Base-by-base conservation (phyloP, 805 yeast species). In the Yamadazyma sp. region DNA sequence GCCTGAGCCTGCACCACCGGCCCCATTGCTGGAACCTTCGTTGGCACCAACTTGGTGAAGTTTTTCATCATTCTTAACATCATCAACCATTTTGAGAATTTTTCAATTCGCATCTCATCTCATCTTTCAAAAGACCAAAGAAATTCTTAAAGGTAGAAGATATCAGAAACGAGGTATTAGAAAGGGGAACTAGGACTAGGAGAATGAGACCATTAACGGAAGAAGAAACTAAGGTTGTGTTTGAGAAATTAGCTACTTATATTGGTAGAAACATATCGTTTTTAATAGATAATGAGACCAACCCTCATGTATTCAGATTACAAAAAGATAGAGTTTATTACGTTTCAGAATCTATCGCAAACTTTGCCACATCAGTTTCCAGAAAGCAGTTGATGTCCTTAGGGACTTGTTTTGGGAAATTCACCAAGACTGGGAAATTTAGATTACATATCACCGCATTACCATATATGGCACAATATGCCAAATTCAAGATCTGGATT, bases 301-400 rank as follows among this genome's bases (percentile, higher is more conserved):
- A 86, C 49, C 95, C 95, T 13, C 95, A 88, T 64, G 96, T 94
- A 25, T 87, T 93, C 72, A 77, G 98, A 58, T 72, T 93, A 42
- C 98, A 93, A 60, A 93, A 93, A 61, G 98, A 93, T 58, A 68
- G 98, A 55, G 98, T 93, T 0, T 93, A 93, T 69, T 93, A 91
- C 57, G 94, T 91, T 25, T 72, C 84, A 29, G 96, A 86, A 50
- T 68, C 73, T 42, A 76, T 86, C 23, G 88, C 96, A 34, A 82
- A 82, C 47, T 75, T 81, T 44, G 98, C 98, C 31, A 88, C 97
- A 0, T 80, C 91, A 19, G 85, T 91, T 3, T 85, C 96, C 24
- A 78, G 98, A 69, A 78, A 79, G 28, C 85, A 87, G 53, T 72
- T 93, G 46, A 87, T 91, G 94, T 86, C 97, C 0, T 61, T 93